A percentile compares a stretch with the other conserved stretches of the same genome.
Conservation (phyloP, 768 basidiomycete species). For the Panaeolus cyanescens region DNA sequence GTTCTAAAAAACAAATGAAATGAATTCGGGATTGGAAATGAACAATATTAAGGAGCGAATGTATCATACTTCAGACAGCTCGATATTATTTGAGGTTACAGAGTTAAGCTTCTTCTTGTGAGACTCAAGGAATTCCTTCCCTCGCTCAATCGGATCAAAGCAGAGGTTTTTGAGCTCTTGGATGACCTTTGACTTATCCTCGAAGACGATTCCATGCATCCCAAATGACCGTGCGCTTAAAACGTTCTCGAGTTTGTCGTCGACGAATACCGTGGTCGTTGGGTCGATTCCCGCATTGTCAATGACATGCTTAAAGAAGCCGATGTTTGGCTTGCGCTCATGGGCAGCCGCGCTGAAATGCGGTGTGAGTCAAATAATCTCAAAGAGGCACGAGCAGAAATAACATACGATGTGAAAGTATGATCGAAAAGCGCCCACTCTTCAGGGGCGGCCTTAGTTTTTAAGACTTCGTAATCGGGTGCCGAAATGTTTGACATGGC, state of each 20-base stretch:
- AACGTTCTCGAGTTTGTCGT: conserved; percentile 63
- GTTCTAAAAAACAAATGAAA: too few relatives aligned
- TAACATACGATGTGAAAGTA: conserved; percentile 57
- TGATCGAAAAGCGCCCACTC: conserved; percentile 52
- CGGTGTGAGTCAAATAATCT: not conserved
- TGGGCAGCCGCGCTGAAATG: conserved; percentile 47
- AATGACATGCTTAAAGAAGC: conserved; percentile 53
- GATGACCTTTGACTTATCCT: conserved; percentile 39
- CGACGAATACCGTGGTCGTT: conserved; percentile 51
- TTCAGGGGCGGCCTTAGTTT: conserved; percentile 34
- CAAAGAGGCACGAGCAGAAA: conserved; percentile 8
- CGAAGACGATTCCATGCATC: conserved; percentile 54
- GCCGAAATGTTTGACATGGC: conserved; percentile 64
- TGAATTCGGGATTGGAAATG: too few relatives aligned
- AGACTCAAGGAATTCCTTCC: conserved; percentile 36
- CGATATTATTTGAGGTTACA: conserved; percentile 36
- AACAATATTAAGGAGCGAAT: too few relatives aligned
- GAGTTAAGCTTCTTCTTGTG: conserved; percentile 46
- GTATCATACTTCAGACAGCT: conserved; percentile 31
- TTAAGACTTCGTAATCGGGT: conserved; percentile 50
- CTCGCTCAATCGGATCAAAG: conserved; percentile 48
- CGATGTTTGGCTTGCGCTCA: conserved; percentile 58
- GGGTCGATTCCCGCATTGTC: conserved; percentile 46
- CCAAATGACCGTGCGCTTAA: conserved; percentile 58
- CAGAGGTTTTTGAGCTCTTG: conserved; percentile 49